Base-by-base conservation (phyloP, 1,284 basidiomycete genomes). In the Apiotrichum domesticum region DNA sequence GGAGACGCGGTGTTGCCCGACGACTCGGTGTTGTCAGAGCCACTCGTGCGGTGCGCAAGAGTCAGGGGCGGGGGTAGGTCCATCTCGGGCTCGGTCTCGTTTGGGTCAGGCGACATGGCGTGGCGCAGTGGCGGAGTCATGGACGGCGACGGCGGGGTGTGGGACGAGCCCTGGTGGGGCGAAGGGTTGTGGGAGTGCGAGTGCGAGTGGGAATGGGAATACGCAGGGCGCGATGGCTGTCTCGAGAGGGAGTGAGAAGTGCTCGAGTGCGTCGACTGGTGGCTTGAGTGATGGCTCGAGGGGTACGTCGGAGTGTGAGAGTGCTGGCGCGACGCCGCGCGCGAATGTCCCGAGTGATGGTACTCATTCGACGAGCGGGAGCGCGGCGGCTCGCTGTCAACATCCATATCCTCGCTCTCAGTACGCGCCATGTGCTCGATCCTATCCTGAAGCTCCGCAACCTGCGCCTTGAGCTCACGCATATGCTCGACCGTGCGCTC, bases 401-500 rank as follows among this genome's bases (percentile, higher is more conserved):
- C 50, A 13, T 59, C 45, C 56, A 61, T 61, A 39, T 54, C 51
- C 29, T 57, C 50, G 14, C 50, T 51, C n/a, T 45, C 43, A 4
- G 40, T 40, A 37, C 50, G 37, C 8, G 15, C 33, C 32, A 45
- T 40, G 39, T 46, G 37, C 3, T n/a, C 33, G 13, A 52, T 6
- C 11, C 51, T 40, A 13, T 44, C 32, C 49, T 75, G 70, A 13
- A 75, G 59, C 10, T 67, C 59, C 0, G 39, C 54, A 8, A 76
- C 64, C 13, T 62, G 65, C 8, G 39, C 33, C 51, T 69, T 70
- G 41, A 76, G 66, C 21, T 70, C 64, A 43, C 69, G 64, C 75
- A 77, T 76, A 58, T 77, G 71, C n/a, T 56, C 57, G 39, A 77
- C 75, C 0, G 75, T 75, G 34, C 70, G 58, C 52, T 77, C 75